phyloP scores from a whole-genome alignment of 1,284 basidiomycete species.

The Cystobasidium pallidum region DNA sequence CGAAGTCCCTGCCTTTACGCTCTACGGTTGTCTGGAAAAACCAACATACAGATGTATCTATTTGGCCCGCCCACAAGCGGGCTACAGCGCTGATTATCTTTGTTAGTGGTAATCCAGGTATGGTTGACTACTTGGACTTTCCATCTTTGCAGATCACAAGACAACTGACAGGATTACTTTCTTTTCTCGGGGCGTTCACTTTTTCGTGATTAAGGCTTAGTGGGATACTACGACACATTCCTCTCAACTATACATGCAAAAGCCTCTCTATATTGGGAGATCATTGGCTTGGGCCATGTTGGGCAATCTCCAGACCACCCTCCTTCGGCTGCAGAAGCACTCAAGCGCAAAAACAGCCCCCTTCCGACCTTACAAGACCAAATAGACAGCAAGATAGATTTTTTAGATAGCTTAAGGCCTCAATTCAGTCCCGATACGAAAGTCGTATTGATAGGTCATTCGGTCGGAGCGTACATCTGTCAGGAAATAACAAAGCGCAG shows the following conservation, averaged over 20 bases:
- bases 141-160: no score
- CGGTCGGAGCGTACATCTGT: conserved; percentile 41
- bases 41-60: conserved; percentile 22
- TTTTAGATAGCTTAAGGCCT: conserved; percentile 11
- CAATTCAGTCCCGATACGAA: conserved; percentile 18
- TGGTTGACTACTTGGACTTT: no score
- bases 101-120: conserved; percentile 38
- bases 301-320: conserved; percentile 27
- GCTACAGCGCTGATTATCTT: conserved; percentile 19
- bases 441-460: conserved; percentile 38
- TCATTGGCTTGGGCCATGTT: conserved; percentile 35
- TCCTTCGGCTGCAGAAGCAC: conserved; percentile 1
- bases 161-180: no score
- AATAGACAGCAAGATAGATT: conserved; percentile 34
- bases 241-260: conserved; percentile 29
- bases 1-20: conserved; percentile 13
- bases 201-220: conserved; percentile 1
- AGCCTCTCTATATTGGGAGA: conserved; percentile 1
- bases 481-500: conserved; percentile 31
- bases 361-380: conserved; percentile 31
- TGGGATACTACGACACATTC: conserved; percentile 39
- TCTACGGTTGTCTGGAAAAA: conserved; percentile 1
- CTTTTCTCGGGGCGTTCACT: no score
- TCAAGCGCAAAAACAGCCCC: neutral
- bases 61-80: conserved; percentile 26